phyloP scores from a whole-genome alignment of 2,329 filamentous ascomycete species.

The Diaporthe velutina region DNA sequence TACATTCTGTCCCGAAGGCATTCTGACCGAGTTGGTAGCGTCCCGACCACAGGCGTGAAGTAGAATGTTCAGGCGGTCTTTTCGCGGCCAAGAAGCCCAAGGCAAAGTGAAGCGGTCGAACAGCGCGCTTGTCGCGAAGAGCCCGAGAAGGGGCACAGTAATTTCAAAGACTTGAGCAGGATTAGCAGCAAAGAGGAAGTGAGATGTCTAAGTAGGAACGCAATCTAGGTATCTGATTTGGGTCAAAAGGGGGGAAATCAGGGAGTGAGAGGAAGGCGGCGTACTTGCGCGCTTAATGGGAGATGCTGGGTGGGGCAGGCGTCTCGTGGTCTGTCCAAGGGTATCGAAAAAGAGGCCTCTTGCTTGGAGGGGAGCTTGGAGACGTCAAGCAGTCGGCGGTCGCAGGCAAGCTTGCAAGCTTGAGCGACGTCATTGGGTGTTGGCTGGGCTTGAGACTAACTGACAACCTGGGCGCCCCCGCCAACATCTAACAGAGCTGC shows the following conservation, averaged over 20 bases:
- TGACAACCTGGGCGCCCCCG: slow-evolving; percentile 15
- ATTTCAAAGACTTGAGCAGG: not conserved
- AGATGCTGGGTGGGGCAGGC: slow-evolving; percentile 17
- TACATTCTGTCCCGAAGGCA: slow-evolving; percentile 62
- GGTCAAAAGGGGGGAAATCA: slow-evolving; percentile 18
- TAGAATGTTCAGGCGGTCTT: not conserved
- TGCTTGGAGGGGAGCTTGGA: slow-evolving; percentile 6
- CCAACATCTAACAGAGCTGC: slow-evolving; percentile 18
- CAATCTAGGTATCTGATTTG: not conserved
- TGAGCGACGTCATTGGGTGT: slow-evolving; percentile 36
- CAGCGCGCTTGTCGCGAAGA: slow-evolving; percentile 16
- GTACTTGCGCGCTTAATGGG: slow-evolving; percentile 24
- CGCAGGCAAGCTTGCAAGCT: slow-evolving; percentile 19
- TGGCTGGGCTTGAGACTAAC: slow-evolving; percentile 8
- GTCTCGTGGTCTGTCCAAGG: slow-evolving; percentile 22
- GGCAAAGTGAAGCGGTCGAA: not conserved
- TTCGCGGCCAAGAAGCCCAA: slow-evolving; percentile 24
- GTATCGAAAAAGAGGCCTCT: slow-evolving; percentile 6
- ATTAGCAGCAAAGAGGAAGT: not conserved
- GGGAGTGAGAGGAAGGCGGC: not conserved
- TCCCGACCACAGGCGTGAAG: not conserved
- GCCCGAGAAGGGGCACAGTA: no score
- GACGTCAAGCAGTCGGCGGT: slow-evolving; percentile 12
- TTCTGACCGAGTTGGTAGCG: slow-evolving; percentile 42
- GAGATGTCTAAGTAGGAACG: not conserved